Evolutionary conservation across 2,329 filamentous ascomycete genomes (phyloP).

Genomic region (Anthostomella pinea): DNA sequence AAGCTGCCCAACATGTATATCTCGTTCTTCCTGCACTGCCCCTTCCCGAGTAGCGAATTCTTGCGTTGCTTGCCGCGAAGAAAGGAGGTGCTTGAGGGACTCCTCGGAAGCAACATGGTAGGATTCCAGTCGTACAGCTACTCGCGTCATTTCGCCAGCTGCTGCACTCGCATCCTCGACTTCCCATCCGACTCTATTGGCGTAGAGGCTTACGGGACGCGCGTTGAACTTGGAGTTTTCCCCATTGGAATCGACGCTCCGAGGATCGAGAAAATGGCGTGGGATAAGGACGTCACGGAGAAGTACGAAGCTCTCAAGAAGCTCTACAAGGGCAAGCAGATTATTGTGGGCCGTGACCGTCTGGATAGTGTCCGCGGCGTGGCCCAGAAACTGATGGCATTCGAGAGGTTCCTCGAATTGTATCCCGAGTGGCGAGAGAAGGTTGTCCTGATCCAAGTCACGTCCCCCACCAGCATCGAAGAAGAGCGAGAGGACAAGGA

Average conservation of each 20-base stretch:
- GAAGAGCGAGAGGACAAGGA: slow-evolving; percentile 74
- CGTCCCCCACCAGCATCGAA: slow-evolving; percentile 78
- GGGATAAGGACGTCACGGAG: slow-evolving; percentile 65
- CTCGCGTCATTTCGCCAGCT: slow-evolving; percentile 89
- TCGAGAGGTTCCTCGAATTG: slow-evolving; percentile 84
- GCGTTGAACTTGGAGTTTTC: slow-evolving; percentile 89
- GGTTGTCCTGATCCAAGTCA: slow-evolving; percentile 93
- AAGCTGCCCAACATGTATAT: slow-evolving; percentile 87
- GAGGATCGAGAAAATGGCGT: slow-evolving; percentile 73
- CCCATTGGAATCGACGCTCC: slow-evolving; percentile 92
- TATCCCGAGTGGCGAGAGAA: slow-evolving; percentile 91
- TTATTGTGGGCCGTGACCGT: slow-evolving; percentile 93
- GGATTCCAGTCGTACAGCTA: slow-evolving; percentile 97
- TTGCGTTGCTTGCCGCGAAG: slow-evolving; percentile 82
- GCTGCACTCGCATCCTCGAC: slow-evolving; percentile 86
- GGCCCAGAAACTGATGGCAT: slow-evolving; percentile 92
- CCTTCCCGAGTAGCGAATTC: slow-evolving; percentile 95
- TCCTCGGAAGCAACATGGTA: slow-evolving; percentile 87
- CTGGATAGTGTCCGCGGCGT: slow-evolving; percentile 90
- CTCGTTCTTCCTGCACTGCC: slow-evolving; percentile 89
- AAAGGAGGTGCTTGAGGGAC: slow-evolving; percentile 86
- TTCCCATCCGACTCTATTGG: slow-evolving; percentile 83
- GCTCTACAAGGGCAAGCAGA: slow-evolving; percentile 84
- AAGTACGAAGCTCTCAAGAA: slow-evolving; percentile 71
- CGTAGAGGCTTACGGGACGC: slow-evolving; percentile 83